Evolutionary conservation across 805 yeast species (phyloP).

Genomic region (Starmerella lactis-condensi): DNA sequence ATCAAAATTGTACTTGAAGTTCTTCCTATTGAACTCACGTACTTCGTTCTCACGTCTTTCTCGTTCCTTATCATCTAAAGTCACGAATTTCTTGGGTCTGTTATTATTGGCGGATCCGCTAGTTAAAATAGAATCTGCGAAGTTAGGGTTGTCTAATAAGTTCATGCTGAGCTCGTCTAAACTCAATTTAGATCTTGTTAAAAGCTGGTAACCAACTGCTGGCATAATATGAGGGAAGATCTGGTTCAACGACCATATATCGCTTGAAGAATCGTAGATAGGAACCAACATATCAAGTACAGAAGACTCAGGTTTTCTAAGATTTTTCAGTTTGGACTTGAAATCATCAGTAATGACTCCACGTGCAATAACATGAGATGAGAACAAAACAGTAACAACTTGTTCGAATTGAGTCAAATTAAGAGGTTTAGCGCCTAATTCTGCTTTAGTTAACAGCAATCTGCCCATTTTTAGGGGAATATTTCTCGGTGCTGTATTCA

Average conservation of each 20-base stretch:
- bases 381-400: conserved; percentile 25
- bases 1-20: conserved; percentile 33
- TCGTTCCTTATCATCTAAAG: conserved; percentile 20
- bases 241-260: conserved; percentile 3
- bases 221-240: conserved; percentile 47
- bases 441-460: conserved; percentile 8
- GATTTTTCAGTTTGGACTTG: neutral
- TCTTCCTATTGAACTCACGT: conserved; percentile 8
- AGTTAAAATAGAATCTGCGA: conserved; percentile 22
- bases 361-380: conserved; percentile 1
- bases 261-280: conserved; percentile 3
- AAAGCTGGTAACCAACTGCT: conserved; percentile 31
- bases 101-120: neutral
- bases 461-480: conserved; percentile 11
- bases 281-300: conserved; percentile 1
- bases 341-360: conserved; percentile 5
- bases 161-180: conserved; percentile 41
- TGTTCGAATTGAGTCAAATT: conserved; percentile 23
- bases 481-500: conserved; percentile 8
- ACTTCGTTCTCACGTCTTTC: conserved; percentile 12
- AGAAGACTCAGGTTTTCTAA: conserved; percentile 1
- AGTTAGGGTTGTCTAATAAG: conserved; percentile 44
- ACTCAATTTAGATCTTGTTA: conserved; percentile 26
- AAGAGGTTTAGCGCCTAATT: conserved; percentile 4
- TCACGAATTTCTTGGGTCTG: conserved; percentile 11